phyloP scores from a whole-genome alignment of 805 yeast species.

The Zygosaccharomyces gambellarensis region DNA sequence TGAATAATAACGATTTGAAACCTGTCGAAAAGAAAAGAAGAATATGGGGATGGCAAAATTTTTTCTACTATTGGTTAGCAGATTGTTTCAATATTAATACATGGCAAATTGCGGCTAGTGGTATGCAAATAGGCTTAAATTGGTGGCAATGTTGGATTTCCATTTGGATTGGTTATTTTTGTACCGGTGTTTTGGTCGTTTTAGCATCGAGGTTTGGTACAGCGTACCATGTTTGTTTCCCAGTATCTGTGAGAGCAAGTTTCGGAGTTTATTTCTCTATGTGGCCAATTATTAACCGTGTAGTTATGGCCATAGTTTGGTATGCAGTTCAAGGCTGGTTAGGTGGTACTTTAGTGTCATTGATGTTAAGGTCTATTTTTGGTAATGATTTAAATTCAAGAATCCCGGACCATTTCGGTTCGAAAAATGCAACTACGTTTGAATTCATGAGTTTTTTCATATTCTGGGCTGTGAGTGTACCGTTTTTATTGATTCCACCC shows the following conservation, averaged over 20 bases:
- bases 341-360: conserved; percentile 75
- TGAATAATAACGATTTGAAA: conserved; percentile 68
- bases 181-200: conserved; percentile 65
- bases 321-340: conserved; percentile 81
- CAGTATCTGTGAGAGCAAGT: conserved; percentile 73
- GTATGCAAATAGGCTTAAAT: conserved; percentile 66
- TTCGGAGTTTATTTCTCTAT: conserved; percentile 84
- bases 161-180: conserved; percentile 77
- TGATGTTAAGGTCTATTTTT: conserved; percentile 74
- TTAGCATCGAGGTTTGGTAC: conserved; percentile 76
- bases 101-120: conserved; percentile 88
- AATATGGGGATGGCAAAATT: conserved; percentile 84
- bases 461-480: conserved; percentile 76
- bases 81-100: conserved; percentile 88
- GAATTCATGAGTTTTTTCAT: conserved; percentile 71
- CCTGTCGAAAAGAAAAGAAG: conserved; percentile 74
- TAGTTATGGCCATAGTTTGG: conserved; percentile 85
- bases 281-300: conserved; percentile 87
- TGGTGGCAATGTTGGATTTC: conserved; percentile 94
- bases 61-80: conserved; percentile 77
- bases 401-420: conserved; percentile 57
- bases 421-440: conserved; percentile 63
- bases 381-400: conserved; percentile 57
- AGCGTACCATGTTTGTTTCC: conserved; percentile 77
- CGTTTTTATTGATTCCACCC: conserved; percentile 77